Conservation (phyloP, 2,329 filamentous ascomycete species). For the Sarocladium strictum region DNA sequence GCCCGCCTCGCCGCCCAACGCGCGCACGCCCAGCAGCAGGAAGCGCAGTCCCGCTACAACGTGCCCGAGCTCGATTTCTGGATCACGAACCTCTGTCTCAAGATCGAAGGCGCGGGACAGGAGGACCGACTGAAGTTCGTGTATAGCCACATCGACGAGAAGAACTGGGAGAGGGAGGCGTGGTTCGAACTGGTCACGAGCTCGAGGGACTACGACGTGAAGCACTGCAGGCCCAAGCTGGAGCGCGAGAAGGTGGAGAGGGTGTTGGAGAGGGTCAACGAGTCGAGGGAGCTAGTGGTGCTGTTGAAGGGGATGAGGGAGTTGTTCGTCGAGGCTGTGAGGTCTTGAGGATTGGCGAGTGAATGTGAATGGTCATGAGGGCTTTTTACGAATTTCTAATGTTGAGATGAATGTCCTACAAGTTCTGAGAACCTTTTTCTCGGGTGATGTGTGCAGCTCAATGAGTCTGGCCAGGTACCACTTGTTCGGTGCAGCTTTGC, state of each 20-base stretch:
- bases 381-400: not conserved
- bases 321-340: constrained; percentile 65
- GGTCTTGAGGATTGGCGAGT: constrained; percentile 36
- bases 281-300: constrained; percentile 64
- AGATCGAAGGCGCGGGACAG: constrained; percentile 82
- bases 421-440: no score
- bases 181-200: constrained; percentile 89
- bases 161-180: constrained; percentile 80
- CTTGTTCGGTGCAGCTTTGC: no score
- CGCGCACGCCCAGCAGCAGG: constrained; percentile 66
- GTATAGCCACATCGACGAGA: constrained; percentile 80
- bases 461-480: no score
- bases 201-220: constrained; percentile 77
- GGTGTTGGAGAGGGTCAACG: constrained; percentile 74
- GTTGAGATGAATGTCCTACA: not conserved
- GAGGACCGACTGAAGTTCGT: constrained; percentile 86
- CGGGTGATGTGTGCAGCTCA: no score
- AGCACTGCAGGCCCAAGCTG: constrained; percentile 74
- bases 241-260: constrained; percentile 71
- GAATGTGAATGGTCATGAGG: not conserved
- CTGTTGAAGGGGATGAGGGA: constrained; percentile 80
- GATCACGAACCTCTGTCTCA: constrained; percentile 82
- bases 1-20: constrained; percentile 64
- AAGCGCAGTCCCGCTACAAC: constrained; percentile 82
- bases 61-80: constrained; percentile 92